Base-by-base conservation (phyloP, 495 filamentous ascomycete genomes). In the Durotheca rogersii region DNA sequence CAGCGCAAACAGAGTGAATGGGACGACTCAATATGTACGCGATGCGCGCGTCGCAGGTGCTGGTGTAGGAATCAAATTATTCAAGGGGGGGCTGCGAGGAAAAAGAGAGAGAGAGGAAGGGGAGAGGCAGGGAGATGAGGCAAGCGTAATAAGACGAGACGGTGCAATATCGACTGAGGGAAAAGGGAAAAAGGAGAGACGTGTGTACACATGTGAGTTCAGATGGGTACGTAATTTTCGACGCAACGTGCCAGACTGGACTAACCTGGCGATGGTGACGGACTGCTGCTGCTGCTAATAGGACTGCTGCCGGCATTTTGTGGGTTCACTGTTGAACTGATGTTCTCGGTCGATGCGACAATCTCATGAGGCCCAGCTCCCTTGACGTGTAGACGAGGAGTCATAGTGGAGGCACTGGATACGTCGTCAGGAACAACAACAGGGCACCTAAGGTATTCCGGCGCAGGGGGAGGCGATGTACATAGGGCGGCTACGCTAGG, bases 331-430 rank as follows among this genome's bases (percentile, higher is more conserved):
- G 33, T 55, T 7, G 46, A 60, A 51, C 11, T 51, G 42, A 18
- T 50, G 41, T 33, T 40, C 4, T 60, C 56, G 19, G 40, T 21
- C 23, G 51, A 59, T 46, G 59, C 49, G 51, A 65, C 37, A 31
- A 62, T 49, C 18, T 53, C 55, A 12, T 49, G 49, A 54, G 62
- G 55, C 10, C 51, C 62, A 14, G 34, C 53, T 49, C 55, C 55
- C 49, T 58, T 58, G 39, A 57, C 52, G 53, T 65, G 60, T 21
- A 58, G 41, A 41, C 60, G 62, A 48, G 59, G 62, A 60, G 59
- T 65, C 62, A 65, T 63, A 36, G 51, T 43, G 31, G 31, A 12
- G 4, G 11, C n/a, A n/a, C n/a, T n/a, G n/a, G n/a, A n/a, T n/a
- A n/a, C n/a, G n/a, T n/a, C n/a, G n/a, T n/a, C n/a, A n/a, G n/a